phyloP scores from a whole-genome alignment of 1,284 basidiomycete genomes.

The Neolentinus lepideus region DNA sequence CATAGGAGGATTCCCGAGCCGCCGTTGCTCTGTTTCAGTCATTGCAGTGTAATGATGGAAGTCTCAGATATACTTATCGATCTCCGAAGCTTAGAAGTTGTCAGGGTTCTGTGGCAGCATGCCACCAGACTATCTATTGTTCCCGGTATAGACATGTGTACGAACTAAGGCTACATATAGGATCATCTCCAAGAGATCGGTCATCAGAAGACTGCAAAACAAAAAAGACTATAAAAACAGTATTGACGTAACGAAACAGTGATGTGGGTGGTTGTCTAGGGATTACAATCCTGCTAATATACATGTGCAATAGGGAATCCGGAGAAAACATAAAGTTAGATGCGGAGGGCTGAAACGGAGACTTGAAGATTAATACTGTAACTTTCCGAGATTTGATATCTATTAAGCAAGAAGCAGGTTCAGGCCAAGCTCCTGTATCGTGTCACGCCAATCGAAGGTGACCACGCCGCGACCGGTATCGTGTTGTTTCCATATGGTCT shows the following conservation, averaged over 20 bases:
- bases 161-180: not conserved
- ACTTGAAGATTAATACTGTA: not conserved
- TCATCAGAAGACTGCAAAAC: not conserved
- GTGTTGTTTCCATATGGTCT: conserved; percentile 54
- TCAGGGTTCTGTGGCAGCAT: no score
- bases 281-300: not conserved
- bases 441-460: conserved; percentile 57
- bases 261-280: not conserved
- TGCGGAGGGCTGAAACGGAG: not conserved
- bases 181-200: not conserved
- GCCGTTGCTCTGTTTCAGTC: no score
- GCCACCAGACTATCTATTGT: not conserved
- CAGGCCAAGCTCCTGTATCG: conserved; percentile 43
- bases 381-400: conserved; percentile 25
- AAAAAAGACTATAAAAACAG: not conserved
- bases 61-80: no score
- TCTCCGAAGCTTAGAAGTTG: no score
- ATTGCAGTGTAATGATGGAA: no score
- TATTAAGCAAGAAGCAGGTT: conserved; percentile 51
- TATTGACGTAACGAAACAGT: not conserved
- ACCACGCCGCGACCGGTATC: conserved; percentile 35
- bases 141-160: not conserved
- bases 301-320: not conserved
- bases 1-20: no score
- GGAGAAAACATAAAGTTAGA: not conserved